Base-by-base conservation (phyloP, 2,329 filamentous ascomycete species). In the Fusarium sp. region DNA sequence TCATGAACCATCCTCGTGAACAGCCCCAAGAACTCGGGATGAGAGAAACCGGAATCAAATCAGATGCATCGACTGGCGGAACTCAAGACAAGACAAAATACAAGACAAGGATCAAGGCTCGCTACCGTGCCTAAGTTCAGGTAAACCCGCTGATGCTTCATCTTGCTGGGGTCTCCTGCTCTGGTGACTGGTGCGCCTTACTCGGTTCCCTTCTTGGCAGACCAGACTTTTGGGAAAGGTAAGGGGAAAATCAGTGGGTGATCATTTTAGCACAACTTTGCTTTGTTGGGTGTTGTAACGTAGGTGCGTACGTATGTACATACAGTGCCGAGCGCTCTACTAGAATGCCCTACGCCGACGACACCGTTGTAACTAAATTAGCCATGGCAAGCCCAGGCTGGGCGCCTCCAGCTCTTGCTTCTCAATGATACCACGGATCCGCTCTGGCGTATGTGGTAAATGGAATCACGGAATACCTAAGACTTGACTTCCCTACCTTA, bases 381-480 rank as follows among this genome's bases (percentile, higher is more conserved):
- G 49, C 47, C 33, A 57, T 18, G 13, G 20, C 13, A 42, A 50
- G 31, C 38, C 24, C 38, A 62, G 47, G 43, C 37, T 49, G 31
- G 31, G 49, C 37, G 24, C 28, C 23, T 43, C 24, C 28, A 50
- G 43, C 42, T 42, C 28, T 33, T 38, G 47, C 12, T 48, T 43
- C 59, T 39, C 43, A 44, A 42, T 68, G 62, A 68, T 68, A 48
- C 47, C 62, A 70, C 47, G 62, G 61, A 48, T 65, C 62, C 62
- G 54, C 61, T 54, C 41, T 65, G 41, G 62, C 61, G 44, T 48
- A 50, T 62, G 55, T 61, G 54, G 60, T 38, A 24, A 37, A 63
- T 63, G 57, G 47, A 41, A 42, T 50, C 42, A 28, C 47, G 46
- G 46, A 20, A 26, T 26, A 26, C 26, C 26, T 26, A 9, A 26